These are phyloP conservation scores for Aphanocladium album DNA, from an alignment of 2,329 filamentous ascomycete genomes.

Conservation along the genomic window DNA sequence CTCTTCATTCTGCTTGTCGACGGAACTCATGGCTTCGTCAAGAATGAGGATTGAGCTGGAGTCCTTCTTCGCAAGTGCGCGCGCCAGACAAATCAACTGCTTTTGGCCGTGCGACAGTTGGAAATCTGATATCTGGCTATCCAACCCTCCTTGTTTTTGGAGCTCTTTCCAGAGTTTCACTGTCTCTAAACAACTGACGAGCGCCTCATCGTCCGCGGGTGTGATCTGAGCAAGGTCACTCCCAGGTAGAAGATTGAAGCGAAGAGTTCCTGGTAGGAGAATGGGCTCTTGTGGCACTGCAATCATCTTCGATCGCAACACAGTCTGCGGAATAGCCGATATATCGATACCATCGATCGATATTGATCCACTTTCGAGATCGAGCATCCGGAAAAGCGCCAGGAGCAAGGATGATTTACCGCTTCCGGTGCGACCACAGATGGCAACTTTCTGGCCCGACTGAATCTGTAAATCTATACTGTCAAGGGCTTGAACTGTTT, in stretches of 20 bases:
- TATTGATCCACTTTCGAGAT: conserved; percentile 37
- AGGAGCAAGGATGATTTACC: conserved; percentile 33
- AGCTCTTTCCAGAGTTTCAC: conserved; percentile 40
- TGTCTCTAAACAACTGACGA: conserved; percentile 38
- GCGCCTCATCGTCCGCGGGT: conserved; percentile 32
- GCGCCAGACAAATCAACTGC: conserved; percentile 37
- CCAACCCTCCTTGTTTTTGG: conserved; percentile 33
- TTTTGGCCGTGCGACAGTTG: conserved; percentile 37
- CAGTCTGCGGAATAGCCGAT: conserved; percentile 17
- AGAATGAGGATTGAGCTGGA: conserved; percentile 29
- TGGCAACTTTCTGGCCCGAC: conserved; percentile 32
- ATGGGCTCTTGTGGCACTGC: conserved; percentile 48
- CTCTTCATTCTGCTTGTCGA: conserved; percentile 29
- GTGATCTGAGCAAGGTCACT: conserved; percentile 22
- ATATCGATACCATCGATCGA: conserved; percentile 40
- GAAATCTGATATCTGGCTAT: conserved; percentile 25
- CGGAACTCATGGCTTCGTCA: conserved; percentile 35
- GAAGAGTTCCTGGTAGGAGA: conserved; percentile 42
- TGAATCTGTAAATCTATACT: conserved; percentile 26
- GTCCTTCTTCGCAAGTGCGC: conserved; percentile 29
- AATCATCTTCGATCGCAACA: conserved; percentile 29
- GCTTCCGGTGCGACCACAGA: conserved; percentile 40
- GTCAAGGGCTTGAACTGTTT: conserved; percentile 20
- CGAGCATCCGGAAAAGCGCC: conserved; percentile 42
- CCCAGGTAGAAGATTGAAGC: conserved; percentile 34